A percentile compares a stretch with the other conserved stretches of the same genome.
These are phyloP conservation scores for Peniophora sp. DNA, from an alignment of 1,284 basidiomycete species.

Conservation along the genomic window DNA sequence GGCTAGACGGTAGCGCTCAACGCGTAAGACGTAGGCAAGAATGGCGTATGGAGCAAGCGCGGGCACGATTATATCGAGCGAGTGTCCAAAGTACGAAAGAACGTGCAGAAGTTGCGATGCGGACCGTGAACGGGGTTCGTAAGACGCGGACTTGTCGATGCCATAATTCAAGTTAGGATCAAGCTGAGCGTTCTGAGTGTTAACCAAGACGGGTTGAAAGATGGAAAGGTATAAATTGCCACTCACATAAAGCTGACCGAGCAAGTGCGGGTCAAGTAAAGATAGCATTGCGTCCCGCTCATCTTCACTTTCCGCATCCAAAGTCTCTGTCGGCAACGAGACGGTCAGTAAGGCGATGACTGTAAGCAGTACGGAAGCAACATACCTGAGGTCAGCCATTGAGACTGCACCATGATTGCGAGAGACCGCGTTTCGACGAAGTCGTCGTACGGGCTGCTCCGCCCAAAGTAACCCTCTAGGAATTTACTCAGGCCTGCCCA, in stretches of 20 bases:
- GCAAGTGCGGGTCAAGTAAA: slow-evolving; percentile 3
- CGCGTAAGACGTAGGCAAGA: slow-evolving; percentile 35
- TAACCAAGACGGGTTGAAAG: too few relatives aligned
- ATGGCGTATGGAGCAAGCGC: slow-evolving; percentile 36
- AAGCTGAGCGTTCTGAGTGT: too few relatives aligned
- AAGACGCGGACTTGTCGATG: too few relatives aligned
- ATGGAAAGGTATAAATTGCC: slow-evolving; percentile 21
- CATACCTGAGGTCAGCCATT: slow-evolving; percentile 8
- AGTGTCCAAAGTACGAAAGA: slow-evolving; percentile 31
- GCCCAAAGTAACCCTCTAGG: slow-evolving; percentile 28
- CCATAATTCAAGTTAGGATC: too few relatives aligned
- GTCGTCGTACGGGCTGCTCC: slow-evolving; percentile 12
- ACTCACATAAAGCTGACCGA: slow-evolving; percentile 19
- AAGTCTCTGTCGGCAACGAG: slow-evolving; percentile 21
- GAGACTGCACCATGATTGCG: slow-evolving; percentile 1
- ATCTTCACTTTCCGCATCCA: slow-evolving; percentile 30
- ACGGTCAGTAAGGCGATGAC: slow-evolving; percentile 19
- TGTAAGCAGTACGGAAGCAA: slow-evolving; percentile 8
- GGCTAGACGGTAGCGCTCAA: slow-evolving; percentile 25
- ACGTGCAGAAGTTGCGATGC: too few relatives aligned
- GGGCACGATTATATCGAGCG: slow-evolving; percentile 25
- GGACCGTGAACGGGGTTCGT: too few relatives aligned
- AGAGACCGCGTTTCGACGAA: slow-evolving; percentile 2
- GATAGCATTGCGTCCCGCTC: not conserved
- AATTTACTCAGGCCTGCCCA: slow-evolving; percentile 34